These are phyloP conservation scores for Dissophora ornata DNA, from an alignment of 192 early-diverging fungal species.

Conservation along the genomic window DNA sequence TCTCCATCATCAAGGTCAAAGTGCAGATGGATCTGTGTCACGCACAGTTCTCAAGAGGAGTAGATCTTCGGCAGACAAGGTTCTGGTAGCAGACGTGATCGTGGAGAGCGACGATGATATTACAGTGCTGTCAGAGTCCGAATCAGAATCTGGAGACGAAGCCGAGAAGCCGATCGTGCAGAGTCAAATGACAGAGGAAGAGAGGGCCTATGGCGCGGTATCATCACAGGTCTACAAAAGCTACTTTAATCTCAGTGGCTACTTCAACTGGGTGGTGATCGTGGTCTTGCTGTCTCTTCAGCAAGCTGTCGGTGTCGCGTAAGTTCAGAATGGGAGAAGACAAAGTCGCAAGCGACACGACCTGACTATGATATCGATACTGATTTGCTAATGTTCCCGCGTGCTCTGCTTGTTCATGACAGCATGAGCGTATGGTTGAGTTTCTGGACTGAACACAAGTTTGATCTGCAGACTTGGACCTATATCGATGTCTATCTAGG, in stretches of 20 bases:
- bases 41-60: slow-evolving; percentile 1
- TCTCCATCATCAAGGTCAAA: background rate
- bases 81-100: background rate
- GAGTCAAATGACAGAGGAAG: slow-evolving; percentile 38
- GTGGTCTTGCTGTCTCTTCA: slow-evolving; percentile 23
- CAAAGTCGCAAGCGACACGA: too few relatives aligned
- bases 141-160: background rate
- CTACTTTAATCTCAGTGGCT: slow-evolving; percentile 29
- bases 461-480: slow-evolving; percentile 29
- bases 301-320: slow-evolving; percentile 34
- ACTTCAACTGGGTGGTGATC: slow-evolving; percentile 19
- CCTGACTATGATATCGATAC: too few relatives aligned
- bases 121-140: slow-evolving; percentile 21
- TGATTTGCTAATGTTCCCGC: too few relatives aligned
- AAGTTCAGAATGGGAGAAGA: background rate
- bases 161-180: background rate
- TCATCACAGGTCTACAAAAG: slow-evolving; percentile 24
- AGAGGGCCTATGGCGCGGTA: slow-evolving; percentile 25
- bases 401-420: too few relatives aligned
- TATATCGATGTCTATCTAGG: slow-evolving; percentile 49
- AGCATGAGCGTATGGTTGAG: slow-evolving; percentile 52
- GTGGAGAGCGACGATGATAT: slow-evolving; percentile 37
- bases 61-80: slow-evolving; percentile 6
- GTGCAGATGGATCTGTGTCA: background rate
- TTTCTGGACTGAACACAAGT: slow-evolving; percentile 31